Conservation (phyloP, 176 grass and related monocot genomes). For the Ananas comosus region DNA sequence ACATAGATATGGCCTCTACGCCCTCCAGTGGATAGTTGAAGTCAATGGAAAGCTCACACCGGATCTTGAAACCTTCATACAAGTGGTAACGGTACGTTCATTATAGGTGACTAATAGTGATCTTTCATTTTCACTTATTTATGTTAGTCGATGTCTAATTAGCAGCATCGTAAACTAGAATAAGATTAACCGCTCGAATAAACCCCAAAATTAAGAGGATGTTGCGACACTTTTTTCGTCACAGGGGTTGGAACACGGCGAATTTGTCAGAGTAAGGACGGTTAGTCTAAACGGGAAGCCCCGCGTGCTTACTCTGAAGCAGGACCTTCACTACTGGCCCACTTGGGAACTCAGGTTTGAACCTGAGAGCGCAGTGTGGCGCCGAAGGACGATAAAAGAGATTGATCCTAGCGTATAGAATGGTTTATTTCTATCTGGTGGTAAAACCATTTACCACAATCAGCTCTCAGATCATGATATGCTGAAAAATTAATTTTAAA, state of each 20-base stretch:
- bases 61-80: conserved; percentile 72
- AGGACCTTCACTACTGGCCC: conserved; percentile 98
- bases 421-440: too few relatives aligned
- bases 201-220: too few relatives aligned
- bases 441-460: too few relatives aligned
- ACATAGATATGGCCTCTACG: conserved; percentile 95
- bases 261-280: conserved; percentile 90
- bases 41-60: conserved; percentile 77
- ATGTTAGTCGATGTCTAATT: too few relatives aligned
- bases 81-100: conserved; percentile 68
- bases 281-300: conserved; percentile 97
- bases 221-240: too few relatives aligned
- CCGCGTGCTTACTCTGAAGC: conserved; percentile 81
- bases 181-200: too few relatives aligned
- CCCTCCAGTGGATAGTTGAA: conserved; percentile 98
- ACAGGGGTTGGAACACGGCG: conserved; percentile 75
- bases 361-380: conserved; percentile 75
- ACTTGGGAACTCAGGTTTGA: conserved; percentile 94
- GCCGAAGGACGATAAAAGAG: conserved; percentile 69
- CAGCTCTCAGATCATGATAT: too few relatives aligned
- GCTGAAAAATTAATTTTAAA: too few relatives aligned
- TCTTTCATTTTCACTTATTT: too few relatives aligned
- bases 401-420: conserved; percentile 28
- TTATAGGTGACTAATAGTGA: not conserved
- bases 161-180: too few relatives aligned